Evolutionary conservation across 768 basidiomycete species (phyloP).

Genomic region (Trametes punicea): DNA sequence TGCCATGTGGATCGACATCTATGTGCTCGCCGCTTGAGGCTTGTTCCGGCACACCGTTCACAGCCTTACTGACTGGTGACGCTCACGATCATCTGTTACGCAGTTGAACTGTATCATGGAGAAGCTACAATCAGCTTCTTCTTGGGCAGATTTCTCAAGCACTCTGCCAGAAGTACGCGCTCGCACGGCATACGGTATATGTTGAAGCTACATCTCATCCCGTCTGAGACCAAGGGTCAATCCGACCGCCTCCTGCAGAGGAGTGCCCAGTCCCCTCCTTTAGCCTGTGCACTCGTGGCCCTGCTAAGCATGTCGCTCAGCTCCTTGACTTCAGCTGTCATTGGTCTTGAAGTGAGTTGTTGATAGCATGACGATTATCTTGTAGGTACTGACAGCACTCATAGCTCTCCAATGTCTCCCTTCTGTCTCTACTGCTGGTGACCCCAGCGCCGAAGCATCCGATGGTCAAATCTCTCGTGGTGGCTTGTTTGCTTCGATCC

Average conservation of each 20-base stretch:
- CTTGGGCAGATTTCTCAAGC: slow-evolving; percentile 13
- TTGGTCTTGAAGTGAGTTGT: slow-evolving; percentile 22
- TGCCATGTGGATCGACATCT: background rate
- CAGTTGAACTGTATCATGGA: slow-evolving; percentile 9
- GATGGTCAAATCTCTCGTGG: slow-evolving; percentile 22
- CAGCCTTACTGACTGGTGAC: background rate
- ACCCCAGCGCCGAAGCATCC: slow-evolving; percentile 25
- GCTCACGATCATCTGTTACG: background rate
- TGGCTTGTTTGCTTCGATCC: slow-evolving; percentile 19
- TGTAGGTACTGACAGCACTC: background rate
- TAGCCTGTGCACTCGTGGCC: background rate
- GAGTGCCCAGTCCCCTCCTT: background rate
- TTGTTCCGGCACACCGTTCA: background rate
- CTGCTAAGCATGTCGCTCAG: background rate
- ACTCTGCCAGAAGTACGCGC: background rate
- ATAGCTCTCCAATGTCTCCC: slow-evolving; percentile 14
- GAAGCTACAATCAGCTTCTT: slow-evolving; percentile 7
- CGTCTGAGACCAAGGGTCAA: background rate
- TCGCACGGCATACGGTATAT: background rate
- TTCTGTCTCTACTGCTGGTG: slow-evolving; percentile 13
- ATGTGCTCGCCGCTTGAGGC: background rate
- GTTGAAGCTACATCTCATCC: background rate
- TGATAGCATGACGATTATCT: too few species aligned
- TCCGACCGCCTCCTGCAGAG: background rate
- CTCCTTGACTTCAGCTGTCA: slow-evolving; percentile 14